Base-by-base conservation (phyloP, 768 basidiomycete species). In the Mycena galericulata region DNA sequence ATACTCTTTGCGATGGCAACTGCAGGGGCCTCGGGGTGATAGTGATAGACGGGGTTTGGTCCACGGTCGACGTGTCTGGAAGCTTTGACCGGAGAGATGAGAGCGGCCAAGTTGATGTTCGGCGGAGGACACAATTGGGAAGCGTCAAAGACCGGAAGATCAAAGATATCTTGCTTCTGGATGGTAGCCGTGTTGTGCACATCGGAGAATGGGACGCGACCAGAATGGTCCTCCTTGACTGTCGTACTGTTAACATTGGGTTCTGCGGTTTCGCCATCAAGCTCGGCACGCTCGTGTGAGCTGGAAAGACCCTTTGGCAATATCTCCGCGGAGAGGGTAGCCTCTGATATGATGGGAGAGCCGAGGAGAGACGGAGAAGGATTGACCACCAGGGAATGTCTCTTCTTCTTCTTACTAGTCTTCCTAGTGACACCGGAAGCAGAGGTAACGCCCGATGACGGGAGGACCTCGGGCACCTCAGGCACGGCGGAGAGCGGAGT, bases 71-170 rank as follows among this genome's bases (percentile, higher is more conserved):
- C 46, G 27, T 22, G 66, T 55, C 46, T 67, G 46, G 45, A 34
- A 40, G 24, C 36, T n/a, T 67, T 67, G 53, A 43, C 22, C 18
- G 66, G 66, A 12, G 66, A 67, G 22, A 67, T 30, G 22, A 67
- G 60, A 15, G 54, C 59, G 34, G 66, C 34, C 17, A 67, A 27
- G 3, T 62, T 50, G 17, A 22, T 26, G 54, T 12, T 7, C 27
- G 64, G 22, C 36, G 43, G 45, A 36, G 51, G 41, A 54, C 15
- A 15, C 32, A 27, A 49, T 1, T 11, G 50, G 12, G 50, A 36
- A 22, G 45, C 30, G 5, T 22, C 26, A 43, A 49, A 11, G 63
- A 49, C 24, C 15, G n/a, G 46, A 20, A 46, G 41, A 26, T 49
- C 59, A 6, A 26, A 24, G 40, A 9, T 30, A 14, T 17, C 15